phyloP scores from a whole-genome alignment of 2,329 filamentous ascomycete genomes.

The Colletotrichum lini region DNA sequence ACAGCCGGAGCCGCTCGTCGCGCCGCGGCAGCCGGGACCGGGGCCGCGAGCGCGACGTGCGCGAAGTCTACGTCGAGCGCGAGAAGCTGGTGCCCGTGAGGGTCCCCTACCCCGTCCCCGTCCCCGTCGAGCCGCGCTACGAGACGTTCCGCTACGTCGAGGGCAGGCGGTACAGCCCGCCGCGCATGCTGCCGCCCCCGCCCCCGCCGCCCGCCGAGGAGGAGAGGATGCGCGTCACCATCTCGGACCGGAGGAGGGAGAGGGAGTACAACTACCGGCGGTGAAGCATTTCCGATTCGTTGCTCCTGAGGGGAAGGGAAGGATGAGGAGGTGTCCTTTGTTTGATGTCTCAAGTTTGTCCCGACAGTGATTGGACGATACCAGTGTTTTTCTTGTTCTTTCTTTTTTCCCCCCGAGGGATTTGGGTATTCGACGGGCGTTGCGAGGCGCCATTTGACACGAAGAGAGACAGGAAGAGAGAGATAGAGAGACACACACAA shows the following conservation, averaged over 20 bases:
- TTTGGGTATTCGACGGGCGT: too few species aligned
- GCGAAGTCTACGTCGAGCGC: conserved; percentile 67
- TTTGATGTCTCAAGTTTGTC: too few species aligned
- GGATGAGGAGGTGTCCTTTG: too few species aligned
- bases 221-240: conserved; percentile 52
- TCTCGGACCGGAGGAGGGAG: conserved; percentile 52
- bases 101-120: conserved; percentile 58
- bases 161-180: conserved; percentile 56
- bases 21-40: conserved; percentile 45
- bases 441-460: too few species aligned
- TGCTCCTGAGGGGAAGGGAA: too few species aligned
- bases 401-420: too few species aligned
- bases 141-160: conserved; percentile 70
- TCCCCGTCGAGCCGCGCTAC: conserved; percentile 53
- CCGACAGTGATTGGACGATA: too few species aligned
- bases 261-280: conserved; percentile 48
- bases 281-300: background rate
- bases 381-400: too few species aligned
- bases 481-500: background rate
- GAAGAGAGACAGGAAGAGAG: background rate
- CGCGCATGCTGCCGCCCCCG: conserved; percentile 49
- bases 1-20: conserved; percentile 48
- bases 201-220: conserved; percentile 50
- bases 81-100: conserved; percentile 63
- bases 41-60: conserved; percentile 30